phyloP scores from a whole-genome alignment of 75 land plant genomes.

The Cupressus sempervirens region DNA sequence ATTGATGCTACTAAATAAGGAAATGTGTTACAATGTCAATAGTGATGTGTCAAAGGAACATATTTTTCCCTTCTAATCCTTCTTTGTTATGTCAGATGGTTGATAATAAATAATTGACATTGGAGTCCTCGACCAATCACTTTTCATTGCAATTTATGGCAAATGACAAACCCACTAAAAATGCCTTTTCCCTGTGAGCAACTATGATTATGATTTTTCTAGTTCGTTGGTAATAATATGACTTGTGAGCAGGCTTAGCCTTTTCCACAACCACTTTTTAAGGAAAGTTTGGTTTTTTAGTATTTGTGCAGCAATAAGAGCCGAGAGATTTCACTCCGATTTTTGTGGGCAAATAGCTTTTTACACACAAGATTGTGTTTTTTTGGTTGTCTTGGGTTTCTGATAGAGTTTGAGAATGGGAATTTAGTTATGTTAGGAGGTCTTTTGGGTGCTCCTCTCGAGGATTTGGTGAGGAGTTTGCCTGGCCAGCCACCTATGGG shows the following conservation, averaged over 20 bases:
- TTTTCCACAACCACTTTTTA: not conserved
- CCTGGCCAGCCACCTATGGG: conserved; percentile 38
- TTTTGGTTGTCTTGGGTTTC: too few relatives aligned
- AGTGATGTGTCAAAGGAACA: not conserved
- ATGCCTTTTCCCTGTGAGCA: not conserved
- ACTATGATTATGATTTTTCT: not conserved
- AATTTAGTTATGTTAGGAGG: not conserved
- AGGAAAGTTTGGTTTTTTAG: not conserved
- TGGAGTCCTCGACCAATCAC: not conserved
- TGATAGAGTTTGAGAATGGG: not conserved
- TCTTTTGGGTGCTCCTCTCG: conserved; percentile 6
- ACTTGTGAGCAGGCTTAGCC: not conserved
- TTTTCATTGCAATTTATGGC: not conserved
- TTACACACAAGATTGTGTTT: not conserved
- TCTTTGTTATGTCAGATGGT: not conserved
- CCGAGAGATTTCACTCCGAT: not conserved
- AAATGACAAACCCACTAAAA: not conserved
- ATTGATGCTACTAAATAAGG: too few relatives aligned
- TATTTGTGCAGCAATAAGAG: not conserved
- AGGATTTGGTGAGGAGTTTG: conserved; percentile 20
- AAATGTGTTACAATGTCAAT: too few relatives aligned
- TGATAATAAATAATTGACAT: not conserved
- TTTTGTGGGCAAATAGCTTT: not conserved
- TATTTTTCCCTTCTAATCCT: not conserved
- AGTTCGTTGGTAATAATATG: not conserved